Conservation (phyloP, 306 rosid genomes). For the Castanea sativa region DNA sequence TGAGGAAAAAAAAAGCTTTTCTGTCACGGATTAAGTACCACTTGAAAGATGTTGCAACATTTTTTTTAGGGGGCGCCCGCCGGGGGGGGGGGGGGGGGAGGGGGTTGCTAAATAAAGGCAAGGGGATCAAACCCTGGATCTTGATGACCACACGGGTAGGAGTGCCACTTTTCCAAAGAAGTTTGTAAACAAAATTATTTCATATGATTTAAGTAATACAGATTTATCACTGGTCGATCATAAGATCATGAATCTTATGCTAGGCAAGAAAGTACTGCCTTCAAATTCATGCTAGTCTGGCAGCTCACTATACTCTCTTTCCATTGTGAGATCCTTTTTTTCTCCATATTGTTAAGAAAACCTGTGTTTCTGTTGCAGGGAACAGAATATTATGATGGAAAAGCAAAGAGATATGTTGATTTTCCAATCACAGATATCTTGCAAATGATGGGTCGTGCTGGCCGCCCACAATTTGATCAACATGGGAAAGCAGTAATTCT, state of each 20-base stretch:
- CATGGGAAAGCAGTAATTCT: slow-evolving; percentile 99
- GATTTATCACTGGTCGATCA: neutral
- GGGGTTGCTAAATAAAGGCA: too few species aligned
- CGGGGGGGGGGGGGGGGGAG: too few species aligned
- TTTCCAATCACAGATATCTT: slow-evolving; percentile 96
- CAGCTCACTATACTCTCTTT: neutral
- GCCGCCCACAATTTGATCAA: slow-evolving; percentile 97
- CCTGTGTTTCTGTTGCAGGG: slow-evolving; percentile 54
- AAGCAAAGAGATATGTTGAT: slow-evolving; percentile 87
- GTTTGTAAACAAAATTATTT: too few species aligned
- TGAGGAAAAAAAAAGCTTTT: too few species aligned
- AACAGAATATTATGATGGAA: slow-evolving; percentile 89
- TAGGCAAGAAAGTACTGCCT: neutral
- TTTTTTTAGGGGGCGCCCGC: too few species aligned
- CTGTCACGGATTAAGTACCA: too few species aligned
- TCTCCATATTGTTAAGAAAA: neutral
- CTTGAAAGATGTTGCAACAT: too few species aligned
- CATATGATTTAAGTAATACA: too few species aligned
- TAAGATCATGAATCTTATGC: neutral
- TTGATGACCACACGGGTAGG: too few species aligned
- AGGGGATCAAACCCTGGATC: too few species aligned
- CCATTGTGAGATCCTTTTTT: neutral
- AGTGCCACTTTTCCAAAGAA: too few species aligned
- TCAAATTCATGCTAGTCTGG: neutral
- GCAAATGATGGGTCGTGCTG: slow-evolving; percentile 99